phyloP scores from a whole-genome alignment of 1,284 basidiomycete species.

The Pterulicium gracile region DNA sequence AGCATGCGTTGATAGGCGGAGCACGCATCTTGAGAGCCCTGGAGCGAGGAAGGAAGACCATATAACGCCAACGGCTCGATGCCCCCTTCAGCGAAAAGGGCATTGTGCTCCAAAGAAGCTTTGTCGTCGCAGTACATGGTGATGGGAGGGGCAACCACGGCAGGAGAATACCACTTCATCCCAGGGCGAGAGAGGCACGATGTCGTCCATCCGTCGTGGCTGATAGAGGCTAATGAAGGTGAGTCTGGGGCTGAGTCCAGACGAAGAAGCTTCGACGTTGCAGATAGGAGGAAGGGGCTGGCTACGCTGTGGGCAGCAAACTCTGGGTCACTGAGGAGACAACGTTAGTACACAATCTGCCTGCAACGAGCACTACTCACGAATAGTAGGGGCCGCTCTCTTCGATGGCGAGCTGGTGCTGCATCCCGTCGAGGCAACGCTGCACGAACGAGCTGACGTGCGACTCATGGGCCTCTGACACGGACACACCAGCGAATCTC shows the following conservation, averaged over 20 bases:
- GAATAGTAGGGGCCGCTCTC: too few relatives aligned
- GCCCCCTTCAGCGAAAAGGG: conserved; percentile 51
- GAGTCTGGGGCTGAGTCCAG: conserved; percentile 32
- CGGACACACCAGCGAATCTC: conserved; percentile 51
- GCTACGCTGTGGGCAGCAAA: conserved; percentile 37
- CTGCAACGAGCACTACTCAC: too few relatives aligned
- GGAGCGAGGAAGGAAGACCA: conserved; percentile 67
- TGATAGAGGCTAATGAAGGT: conserved; percentile 53
- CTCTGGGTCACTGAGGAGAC: conserved; percentile 37
- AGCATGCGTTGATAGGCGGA: conserved; percentile 38
- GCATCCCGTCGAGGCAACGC: conserved; percentile 7
- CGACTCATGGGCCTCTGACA: conserved; percentile 54
- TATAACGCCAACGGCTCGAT: conserved; percentile 73
- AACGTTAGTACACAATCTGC: conserved; percentile 14
- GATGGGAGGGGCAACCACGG: conserved; percentile 80
- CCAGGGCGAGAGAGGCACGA: conserved; percentile 77
- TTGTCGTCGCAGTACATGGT: conserved; percentile 67
- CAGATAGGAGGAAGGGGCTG: conserved; percentile 19
- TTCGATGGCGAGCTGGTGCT: too few relatives aligned
- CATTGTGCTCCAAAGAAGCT: conserved; percentile 69
- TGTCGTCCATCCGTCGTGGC: conserved; percentile 48
- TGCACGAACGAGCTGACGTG: conserved; percentile 40
- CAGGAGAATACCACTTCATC: conserved; percentile 75
- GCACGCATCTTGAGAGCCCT: conserved; percentile 52
- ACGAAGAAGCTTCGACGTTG: conserved; percentile 16